Conservation (phyloP, 2,329 filamentous ascomycete species). For the Dactylellina cionopaga region DNA sequence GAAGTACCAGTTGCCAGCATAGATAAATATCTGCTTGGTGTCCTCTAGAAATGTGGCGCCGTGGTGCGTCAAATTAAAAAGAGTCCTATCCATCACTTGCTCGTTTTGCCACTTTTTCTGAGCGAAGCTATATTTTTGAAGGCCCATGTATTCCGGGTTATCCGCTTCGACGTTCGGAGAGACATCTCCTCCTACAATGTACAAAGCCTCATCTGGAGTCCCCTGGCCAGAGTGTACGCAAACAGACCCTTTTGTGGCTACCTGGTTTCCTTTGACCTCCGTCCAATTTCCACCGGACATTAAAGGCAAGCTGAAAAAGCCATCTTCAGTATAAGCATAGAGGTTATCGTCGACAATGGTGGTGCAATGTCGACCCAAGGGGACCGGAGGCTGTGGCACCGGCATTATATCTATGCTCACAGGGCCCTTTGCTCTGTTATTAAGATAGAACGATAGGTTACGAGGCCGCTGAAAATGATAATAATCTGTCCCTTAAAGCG, state of each 20-base stretch:
- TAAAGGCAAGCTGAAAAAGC: slow-evolving; percentile 56
- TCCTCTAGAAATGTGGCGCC: slow-evolving; percentile 56
- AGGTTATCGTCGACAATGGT: slow-evolving; percentile 54
- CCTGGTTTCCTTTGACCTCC: slow-evolving; percentile 51
- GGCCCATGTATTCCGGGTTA: slow-evolving; percentile 53
- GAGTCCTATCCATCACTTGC: slow-evolving; percentile 51
- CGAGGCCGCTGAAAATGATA: too few species aligned
- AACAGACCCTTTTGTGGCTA: slow-evolving; percentile 54
- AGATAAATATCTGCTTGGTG: slow-evolving; percentile 56
- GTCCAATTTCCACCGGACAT: slow-evolving; percentile 55
- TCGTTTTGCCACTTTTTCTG: slow-evolving; percentile 55
- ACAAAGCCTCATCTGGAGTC: slow-evolving; percentile 56
- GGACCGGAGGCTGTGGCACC: slow-evolving; percentile 54
- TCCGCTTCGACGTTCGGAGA: slow-evolving; percentile 53
- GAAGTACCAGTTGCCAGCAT: slow-evolving; percentile 56
- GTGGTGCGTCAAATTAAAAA: slow-evolving; percentile 56
- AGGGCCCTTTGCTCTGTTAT: slow-evolving; percentile 2
- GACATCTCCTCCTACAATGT: slow-evolving; percentile 55
- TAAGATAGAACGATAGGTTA: slow-evolving; percentile 5
- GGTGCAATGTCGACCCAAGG: slow-evolving; percentile 56
- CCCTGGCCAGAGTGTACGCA: slow-evolving; percentile 56
- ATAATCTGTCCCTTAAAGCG: slow-evolving; percentile 9
- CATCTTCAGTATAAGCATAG: slow-evolving; percentile 56
- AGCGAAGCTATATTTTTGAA: slow-evolving; percentile 56
- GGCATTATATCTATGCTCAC: slow-evolving; percentile 45